Evolutionary conservation across 768 basidiomycete genomes (phyloP).

Genomic region (Tubosaeta sp.): DNA sequence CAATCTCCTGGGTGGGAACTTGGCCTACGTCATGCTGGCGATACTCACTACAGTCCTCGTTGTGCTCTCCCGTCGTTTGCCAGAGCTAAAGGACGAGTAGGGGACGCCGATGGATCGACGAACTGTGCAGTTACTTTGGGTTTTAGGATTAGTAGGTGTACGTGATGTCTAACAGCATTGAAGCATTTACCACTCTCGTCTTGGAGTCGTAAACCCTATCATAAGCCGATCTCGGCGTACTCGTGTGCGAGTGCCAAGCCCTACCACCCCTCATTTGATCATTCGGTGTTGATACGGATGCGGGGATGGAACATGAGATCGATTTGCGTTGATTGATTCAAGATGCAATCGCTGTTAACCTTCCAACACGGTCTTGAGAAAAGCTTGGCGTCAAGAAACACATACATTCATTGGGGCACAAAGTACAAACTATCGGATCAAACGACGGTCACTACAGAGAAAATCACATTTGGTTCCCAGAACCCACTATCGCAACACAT

Average conservation of each 20-base stretch:
- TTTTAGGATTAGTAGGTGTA: too few relatives aligned
- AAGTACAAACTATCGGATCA: neutral
- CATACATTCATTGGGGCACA: neutral
- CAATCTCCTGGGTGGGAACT: conserved; percentile 45
- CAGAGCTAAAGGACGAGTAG: neutral
- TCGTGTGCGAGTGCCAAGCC: too few relatives aligned
- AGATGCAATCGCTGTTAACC: neutral
- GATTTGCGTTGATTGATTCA: neutral
- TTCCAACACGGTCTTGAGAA: neutral
- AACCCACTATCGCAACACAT: neutral
- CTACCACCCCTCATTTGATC: too few relatives aligned
- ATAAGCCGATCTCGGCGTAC: too few relatives aligned
- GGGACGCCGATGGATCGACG: too few relatives aligned
- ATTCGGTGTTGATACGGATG: too few relatives aligned
- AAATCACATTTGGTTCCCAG: neutral
- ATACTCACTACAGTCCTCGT: conserved; percentile 23
- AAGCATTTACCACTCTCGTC: too few relatives aligned
- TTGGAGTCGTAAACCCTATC: too few relatives aligned
- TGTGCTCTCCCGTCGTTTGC: conserved; percentile 9
- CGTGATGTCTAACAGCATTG: too few relatives aligned
- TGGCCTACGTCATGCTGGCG: conserved; percentile 43
- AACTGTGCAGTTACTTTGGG: too few relatives aligned
- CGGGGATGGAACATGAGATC: too few relatives aligned
- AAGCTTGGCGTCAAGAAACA: neutral
- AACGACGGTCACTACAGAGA: neutral